Conservation (phyloP, 2,329 filamentous ascomycete genomes). For the Fusarium brevicatenulatum region DNA sequence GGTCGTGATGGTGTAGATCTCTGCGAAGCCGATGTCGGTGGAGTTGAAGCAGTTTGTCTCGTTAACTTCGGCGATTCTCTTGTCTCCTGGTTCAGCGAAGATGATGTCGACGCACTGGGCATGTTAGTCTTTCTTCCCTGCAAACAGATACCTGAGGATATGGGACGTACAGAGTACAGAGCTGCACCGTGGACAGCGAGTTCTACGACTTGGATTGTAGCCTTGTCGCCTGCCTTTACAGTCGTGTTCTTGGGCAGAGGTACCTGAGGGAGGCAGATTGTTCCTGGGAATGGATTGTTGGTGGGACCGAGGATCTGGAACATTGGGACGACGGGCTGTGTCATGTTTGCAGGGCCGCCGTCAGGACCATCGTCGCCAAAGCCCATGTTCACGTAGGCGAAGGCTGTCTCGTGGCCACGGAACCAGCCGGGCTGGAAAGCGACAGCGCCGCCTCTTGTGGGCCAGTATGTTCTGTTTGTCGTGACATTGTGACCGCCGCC, state of each 20-base stretch:
- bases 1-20: slow-evolving; percentile 76
- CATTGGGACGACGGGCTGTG: slow-evolving; percentile 79
- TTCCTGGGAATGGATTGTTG: slow-evolving; percentile 86
- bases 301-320: slow-evolving; percentile 86
- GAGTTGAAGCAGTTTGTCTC: slow-evolving; percentile 90
- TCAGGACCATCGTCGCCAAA: slow-evolving; percentile 75
- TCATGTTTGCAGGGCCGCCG: slow-evolving; percentile 83
- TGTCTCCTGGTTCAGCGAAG: slow-evolving; percentile 81
- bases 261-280: slow-evolving; percentile 89
- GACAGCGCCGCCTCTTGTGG: slow-evolving; percentile 85
- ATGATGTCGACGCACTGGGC: slow-evolving; percentile 91
- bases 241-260: slow-evolving; percentile 78
- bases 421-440: slow-evolving; percentile 97
- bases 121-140: neutral
- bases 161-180: slow-evolving; percentile 75
- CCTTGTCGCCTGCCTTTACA: slow-evolving; percentile 84
- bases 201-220: slow-evolving; percentile 90
- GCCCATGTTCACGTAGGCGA: slow-evolving; percentile 92
- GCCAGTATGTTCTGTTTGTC: slow-evolving; percentile 91
- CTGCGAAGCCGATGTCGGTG: slow-evolving; percentile 77
- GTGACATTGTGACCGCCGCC: slow-evolving; percentile 85
- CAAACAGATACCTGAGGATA: neutral
- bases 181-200: slow-evolving; percentile 83
- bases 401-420: slow-evolving; percentile 82
- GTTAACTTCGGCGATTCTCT: slow-evolving; percentile 75